These are phyloP conservation scores for Microdochium bolleyi DNA, from an alignment of 2,329 filamentous ascomycete genomes.

Conservation along the genomic window DNA sequence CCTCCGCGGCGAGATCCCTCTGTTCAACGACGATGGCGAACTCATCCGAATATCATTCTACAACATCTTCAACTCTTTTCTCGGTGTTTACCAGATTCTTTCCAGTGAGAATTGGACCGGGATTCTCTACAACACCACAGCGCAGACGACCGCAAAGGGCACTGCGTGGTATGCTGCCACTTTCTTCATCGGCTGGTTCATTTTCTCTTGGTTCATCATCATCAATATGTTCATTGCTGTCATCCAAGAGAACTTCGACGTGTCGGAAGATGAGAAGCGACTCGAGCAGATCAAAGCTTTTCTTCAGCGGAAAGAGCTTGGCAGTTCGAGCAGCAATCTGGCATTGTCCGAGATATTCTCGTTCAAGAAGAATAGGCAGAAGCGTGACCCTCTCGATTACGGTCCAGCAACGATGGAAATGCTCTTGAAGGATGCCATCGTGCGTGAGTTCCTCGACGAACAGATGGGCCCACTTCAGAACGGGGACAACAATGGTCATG, in stretches of 20 bases:
- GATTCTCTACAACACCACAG: slow-evolving; percentile 76
- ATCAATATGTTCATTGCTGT: slow-evolving; percentile 99
- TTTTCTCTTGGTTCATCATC: slow-evolving; percentile 88
- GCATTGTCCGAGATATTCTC: slow-evolving; percentile 66
- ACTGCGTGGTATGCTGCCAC: slow-evolving; percentile 91
- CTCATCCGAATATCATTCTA: slow-evolving; percentile 69
- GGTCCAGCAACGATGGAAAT: slow-evolving; percentile 90
- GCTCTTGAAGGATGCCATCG: slow-evolving; percentile 92
- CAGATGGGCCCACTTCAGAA: slow-evolving; percentile 37
- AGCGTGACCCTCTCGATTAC: slow-evolving; percentile 81
- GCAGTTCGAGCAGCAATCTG: slow-evolving; percentile 63
- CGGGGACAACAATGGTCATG: slow-evolving; percentile 18
- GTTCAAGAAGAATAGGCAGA: slow-evolving; percentile 49
- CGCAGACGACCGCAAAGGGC: slow-evolving; percentile 52
- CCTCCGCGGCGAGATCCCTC: slow-evolving; percentile 77
- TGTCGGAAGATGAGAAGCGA: slow-evolving; percentile 96
- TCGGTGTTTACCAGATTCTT: slow-evolving; percentile 95
- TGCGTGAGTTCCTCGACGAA: slow-evolving; percentile 89
- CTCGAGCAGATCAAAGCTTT: slow-evolving; percentile 95
- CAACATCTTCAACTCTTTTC: slow-evolving; percentile 89
- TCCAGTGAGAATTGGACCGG: slow-evolving; percentile 95
- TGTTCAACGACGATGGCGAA: slow-evolving; percentile 51
- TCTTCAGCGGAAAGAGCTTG: slow-evolving; percentile 81
- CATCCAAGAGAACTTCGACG: slow-evolving; percentile 98
- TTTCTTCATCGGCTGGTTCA: slow-evolving; percentile 93